Evolutionary conservation across 306 rosid species (phyloP).

Genomic region (Myrica gale): DNA sequence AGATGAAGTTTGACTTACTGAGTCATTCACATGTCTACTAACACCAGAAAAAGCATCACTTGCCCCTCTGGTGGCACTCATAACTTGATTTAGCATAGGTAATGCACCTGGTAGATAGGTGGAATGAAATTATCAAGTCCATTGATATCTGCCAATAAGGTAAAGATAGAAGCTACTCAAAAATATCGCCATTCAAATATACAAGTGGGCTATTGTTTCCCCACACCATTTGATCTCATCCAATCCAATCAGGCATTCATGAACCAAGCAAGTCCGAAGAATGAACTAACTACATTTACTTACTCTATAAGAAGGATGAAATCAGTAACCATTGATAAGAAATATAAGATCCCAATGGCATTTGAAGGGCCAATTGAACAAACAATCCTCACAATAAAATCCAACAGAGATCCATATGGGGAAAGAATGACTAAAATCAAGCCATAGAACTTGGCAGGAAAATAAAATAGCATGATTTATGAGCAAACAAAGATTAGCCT

Average conservation of each 20-base stretch:
- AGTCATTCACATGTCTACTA: slow-evolving; percentile 64
- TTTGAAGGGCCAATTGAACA: neutral
- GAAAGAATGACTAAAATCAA: neutral
- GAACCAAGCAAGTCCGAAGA: neutral
- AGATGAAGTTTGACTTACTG: slow-evolving; percentile 50
- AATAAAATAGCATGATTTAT: neutral
- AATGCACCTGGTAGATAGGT: slow-evolving; percentile 61
- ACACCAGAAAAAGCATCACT: slow-evolving; percentile 91
- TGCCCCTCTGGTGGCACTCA: slow-evolving; percentile 96
- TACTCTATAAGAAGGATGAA: neutral
- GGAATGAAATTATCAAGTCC: neutral
- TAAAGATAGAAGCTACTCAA: neutral
- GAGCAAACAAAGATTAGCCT: neutral
- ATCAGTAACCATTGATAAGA: neutral
- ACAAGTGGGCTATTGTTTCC: neutral
- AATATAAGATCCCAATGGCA: neutral
- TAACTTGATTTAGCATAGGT: slow-evolving; percentile 81
- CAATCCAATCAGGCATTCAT: neutral
- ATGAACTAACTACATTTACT: neutral
- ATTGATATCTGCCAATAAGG: slow-evolving; percentile 6
- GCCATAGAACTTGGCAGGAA: neutral
- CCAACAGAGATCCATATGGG: neutral
- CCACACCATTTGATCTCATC: neutral
- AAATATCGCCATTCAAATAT: neutral
- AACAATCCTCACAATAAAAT: no score